These are phyloP conservation scores for Coemansia sp. DNA, from an alignment of 192 early-diverging fungal genomes.

Conservation along the genomic window DNA sequence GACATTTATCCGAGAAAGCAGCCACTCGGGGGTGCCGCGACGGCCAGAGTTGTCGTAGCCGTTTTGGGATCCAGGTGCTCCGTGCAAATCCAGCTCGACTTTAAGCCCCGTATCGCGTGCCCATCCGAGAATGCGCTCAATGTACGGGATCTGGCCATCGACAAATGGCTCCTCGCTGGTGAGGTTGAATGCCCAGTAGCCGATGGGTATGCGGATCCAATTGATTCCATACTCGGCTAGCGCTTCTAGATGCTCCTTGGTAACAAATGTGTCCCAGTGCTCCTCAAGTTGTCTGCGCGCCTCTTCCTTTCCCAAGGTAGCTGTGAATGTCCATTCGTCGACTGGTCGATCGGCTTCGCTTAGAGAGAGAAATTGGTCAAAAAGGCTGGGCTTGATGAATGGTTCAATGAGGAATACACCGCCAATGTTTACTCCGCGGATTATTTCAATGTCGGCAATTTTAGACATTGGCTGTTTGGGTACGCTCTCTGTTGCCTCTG, in stretches of 20 bases:
- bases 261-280: conserved; percentile 59
- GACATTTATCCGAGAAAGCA: conserved; percentile 43
- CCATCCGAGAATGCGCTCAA: conserved; percentile 50
- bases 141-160: conserved; percentile 50
- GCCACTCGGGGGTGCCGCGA: conserved; percentile 50
- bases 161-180: conserved; percentile 53
- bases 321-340: conserved; percentile 56
- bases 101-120: conserved; percentile 52
- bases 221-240: conserved; percentile 51
- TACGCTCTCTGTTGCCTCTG: neutral
- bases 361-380: conserved; percentile 41
- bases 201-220: conserved; percentile 58
- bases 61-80: conserved; percentile 60
- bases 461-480: neutral
- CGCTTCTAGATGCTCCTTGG: conserved; percentile 43
- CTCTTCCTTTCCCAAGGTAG: conserved; percentile 38
- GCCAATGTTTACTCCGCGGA: conserved; percentile 57
- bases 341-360: conserved; percentile 27
- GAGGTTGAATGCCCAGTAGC: conserved; percentile 59
- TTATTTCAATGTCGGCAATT: conserved; percentile 16
- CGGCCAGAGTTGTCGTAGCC: conserved; percentile 57
- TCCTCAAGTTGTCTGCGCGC: conserved; percentile 35
- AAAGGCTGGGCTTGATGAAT: conserved; percentile 53
- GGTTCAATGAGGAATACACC: conserved; percentile 58
- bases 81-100: conserved; percentile 58